A percentile compares a stretch with the other conserved stretches of the same genome.
Conservation (phyloP, 2,329 filamentous ascomycete species). For the Teratosphaeria gauchensis region DNA sequence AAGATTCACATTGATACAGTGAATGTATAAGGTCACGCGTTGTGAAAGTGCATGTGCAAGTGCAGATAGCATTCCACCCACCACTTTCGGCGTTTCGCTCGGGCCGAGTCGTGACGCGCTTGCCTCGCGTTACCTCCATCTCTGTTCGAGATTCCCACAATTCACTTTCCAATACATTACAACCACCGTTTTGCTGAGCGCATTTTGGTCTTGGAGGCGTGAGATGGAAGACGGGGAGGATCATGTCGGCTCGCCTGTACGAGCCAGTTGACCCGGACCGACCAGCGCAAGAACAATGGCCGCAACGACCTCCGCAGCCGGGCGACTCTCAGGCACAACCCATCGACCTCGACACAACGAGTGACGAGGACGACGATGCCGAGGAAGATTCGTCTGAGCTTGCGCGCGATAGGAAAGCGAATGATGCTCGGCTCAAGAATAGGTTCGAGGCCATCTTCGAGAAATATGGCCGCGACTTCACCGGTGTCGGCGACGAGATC, state of each 20-base stretch:
- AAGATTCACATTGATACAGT: neutral
- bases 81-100: neutral
- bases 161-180: neutral
- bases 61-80: neutral
- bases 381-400: conserved; percentile 22
- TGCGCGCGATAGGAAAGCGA: conserved; percentile 46
- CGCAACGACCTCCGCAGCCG: neutral
- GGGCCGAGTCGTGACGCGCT: neutral
- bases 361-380: neutral
- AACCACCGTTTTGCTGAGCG: neutral
- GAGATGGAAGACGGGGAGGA: neutral
- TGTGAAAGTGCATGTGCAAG: neutral
- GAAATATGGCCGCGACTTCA: conserved; percentile 64
- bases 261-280: neutral
- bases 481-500: conserved; percentile 77
- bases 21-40: neutral
- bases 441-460: conserved; percentile 81
- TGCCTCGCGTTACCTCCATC: neutral
- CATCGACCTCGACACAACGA: neutral
- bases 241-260: neutral
- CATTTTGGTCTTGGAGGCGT: neutral
- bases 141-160: neutral
- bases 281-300: neutral
- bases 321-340: neutral
- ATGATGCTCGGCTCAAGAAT: conserved; percentile 66